phyloP scores from a whole-genome alignment of 805 yeast genomes.

The Yarrowia divulgata region DNA sequence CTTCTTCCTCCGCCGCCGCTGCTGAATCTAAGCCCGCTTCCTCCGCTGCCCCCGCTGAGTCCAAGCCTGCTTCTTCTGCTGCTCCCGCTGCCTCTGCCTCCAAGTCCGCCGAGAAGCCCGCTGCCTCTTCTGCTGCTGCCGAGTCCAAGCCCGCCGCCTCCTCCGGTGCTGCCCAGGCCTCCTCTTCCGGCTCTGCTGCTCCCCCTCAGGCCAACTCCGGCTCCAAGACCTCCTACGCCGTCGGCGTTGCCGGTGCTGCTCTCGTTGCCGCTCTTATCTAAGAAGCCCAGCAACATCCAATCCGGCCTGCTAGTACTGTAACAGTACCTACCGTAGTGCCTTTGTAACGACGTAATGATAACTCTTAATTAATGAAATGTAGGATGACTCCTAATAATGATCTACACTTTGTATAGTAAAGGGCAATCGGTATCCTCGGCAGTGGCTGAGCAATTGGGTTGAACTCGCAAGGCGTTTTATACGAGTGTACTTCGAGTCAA shows the following conservation, averaged over 20 bases:
- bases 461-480: no score
- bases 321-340: neutral
- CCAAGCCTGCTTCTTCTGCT: slow-evolving; percentile 5
- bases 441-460: no score
- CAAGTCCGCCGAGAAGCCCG: neutral
- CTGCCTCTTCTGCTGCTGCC: slow-evolving; percentile 16
- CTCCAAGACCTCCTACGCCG: slow-evolving; percentile 14
- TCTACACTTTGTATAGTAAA: neutral
- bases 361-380: slow-evolving; percentile 21
- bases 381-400: no score
- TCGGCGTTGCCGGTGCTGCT: slow-evolving; percentile 23
- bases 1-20: neutral
- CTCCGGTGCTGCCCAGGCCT: slow-evolving; percentile 19
- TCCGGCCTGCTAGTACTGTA: neutral
- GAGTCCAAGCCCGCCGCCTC: slow-evolving; percentile 3
- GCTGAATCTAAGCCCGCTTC: slow-evolving; percentile 5
- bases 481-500: no score
- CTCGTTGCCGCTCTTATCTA: slow-evolving; percentile 36
- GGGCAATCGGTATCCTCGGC: no score
- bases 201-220: slow-evolving; percentile 33
- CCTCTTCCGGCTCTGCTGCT: slow-evolving; percentile 30
- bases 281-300: neutral
- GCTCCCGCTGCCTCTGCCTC: slow-evolving; percentile 3
- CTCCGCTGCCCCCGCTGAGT: slow-evolving; percentile 11
- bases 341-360: slow-evolving; percentile 36